These are phyloP conservation scores for Ustilago tritici DNA, from an alignment of 1,284 basidiomycete genomes.

Conservation along the genomic window DNA sequence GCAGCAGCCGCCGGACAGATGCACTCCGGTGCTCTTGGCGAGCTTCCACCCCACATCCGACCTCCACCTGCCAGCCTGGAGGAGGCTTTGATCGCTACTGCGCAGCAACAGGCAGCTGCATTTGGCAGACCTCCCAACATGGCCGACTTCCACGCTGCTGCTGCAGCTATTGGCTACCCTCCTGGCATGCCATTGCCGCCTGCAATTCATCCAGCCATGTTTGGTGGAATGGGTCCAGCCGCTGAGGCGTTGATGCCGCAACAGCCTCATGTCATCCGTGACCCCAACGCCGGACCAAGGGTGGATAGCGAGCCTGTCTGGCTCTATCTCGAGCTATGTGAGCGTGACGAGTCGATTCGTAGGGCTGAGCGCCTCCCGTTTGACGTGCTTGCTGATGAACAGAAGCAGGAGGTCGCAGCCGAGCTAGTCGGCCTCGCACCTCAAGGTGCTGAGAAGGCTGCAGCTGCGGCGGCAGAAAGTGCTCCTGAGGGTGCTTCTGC, in stretches of 20 bases:
- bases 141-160: conserved; percentile 49
- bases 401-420: conserved; percentile 24
- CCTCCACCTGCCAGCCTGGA: conserved; percentile 39
- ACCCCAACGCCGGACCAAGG: conserved; percentile 58
- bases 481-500: background rate
- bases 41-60: conserved; percentile 34
- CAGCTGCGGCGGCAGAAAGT: background rate
- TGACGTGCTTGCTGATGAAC: conserved; percentile 28
- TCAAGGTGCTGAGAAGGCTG: background rate
- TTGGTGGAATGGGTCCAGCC: conserved; percentile 26
- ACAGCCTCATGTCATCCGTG: conserved; percentile 39
- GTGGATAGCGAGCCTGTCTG: conserved; percentile 68
- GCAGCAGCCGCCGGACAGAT: conserved; percentile 32
- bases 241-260: conserved; percentile 27
- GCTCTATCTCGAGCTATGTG: conserved; percentile 65
- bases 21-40: conserved; percentile 31
- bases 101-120: conserved; percentile 42
- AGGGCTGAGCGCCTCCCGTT: conserved; percentile 36
- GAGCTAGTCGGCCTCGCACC: conserved; percentile 17
- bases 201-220: conserved; percentile 36
- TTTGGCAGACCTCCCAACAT: conserved; percentile 40
- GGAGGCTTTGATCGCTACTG: conserved; percentile 43
- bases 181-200: conserved; percentile 44
- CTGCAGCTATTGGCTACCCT: conserved; percentile 41
- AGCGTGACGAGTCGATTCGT: conserved; percentile 52